phyloP scores from a whole-genome alignment of 2,329 filamentous ascomycete genomes.

The Conoideocrella luteorostrata region DNA sequence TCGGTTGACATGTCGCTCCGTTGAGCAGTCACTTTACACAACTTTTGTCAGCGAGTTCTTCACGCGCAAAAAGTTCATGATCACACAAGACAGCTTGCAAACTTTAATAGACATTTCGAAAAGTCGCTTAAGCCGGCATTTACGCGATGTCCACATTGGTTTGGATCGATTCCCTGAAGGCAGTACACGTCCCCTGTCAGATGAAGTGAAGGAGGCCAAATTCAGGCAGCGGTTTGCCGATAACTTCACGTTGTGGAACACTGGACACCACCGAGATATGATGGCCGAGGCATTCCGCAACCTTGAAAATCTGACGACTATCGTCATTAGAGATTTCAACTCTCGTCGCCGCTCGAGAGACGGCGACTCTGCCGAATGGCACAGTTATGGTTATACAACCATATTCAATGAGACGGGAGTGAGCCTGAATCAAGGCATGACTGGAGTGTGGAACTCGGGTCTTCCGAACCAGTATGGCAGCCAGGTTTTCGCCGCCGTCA shows the following conservation, averaged over 20 bases:
- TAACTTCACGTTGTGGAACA: constrained; percentile 26
- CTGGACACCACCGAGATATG: constrained; percentile 45
- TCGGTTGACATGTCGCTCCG: constrained; percentile 46
- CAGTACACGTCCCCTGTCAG: constrained; percentile 7
- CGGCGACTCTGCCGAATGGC: constrained; percentile 35
- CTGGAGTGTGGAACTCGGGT: constrained; percentile 9
- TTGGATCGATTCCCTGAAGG: constrained; percentile 19
- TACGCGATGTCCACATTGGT: constrained; percentile 31
- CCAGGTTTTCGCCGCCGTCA: constrained; percentile 32
- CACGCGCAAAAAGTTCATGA: constrained; percentile 58
- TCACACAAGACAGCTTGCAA: constrained; percentile 50
- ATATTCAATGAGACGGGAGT: constrained; percentile 28
- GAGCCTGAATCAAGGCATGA: constrained; percentile 7
- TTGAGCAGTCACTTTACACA: constrained; percentile 48
- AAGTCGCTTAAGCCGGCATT: constrained; percentile 30
- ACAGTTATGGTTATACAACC: constrained; percentile 46
- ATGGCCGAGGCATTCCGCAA: constrained; percentile 50
- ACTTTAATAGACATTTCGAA: constrained; percentile 48
- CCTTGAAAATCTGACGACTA: constrained; percentile 45
- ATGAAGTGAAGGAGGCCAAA: constrained; percentile 9
- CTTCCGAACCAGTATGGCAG: constrained; percentile 17
- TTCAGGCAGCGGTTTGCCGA: constrained; percentile 16
- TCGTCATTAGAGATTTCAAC: constrained; percentile 56
- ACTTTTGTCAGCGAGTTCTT: constrained; percentile 59
- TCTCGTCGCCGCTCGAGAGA: constrained; percentile 45